phyloP scores from a whole-genome alignment of 1,284 basidiomycete species.

The Athelia psychrophila region DNA sequence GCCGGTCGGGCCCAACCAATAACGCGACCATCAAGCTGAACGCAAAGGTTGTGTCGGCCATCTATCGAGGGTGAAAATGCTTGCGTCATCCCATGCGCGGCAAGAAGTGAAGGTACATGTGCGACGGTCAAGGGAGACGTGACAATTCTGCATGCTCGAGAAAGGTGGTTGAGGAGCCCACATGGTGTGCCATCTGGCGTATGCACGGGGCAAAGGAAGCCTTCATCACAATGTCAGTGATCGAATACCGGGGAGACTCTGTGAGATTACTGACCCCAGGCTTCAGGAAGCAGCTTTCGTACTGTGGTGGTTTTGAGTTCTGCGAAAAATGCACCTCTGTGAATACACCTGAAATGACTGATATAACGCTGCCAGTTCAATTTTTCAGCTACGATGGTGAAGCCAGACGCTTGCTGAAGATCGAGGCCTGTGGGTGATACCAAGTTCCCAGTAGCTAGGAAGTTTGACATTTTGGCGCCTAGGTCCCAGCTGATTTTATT shows the following conservation, averaged over 20 bases:
- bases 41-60: slow-evolving; percentile 78
- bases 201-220: slow-evolving; percentile 98
- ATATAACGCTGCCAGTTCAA: slow-evolving; percentile 99
- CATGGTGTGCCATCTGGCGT: slow-evolving; percentile 99
- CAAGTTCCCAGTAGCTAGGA: slow-evolving; percentile 97
- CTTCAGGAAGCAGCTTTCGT: slow-evolving; percentile 95
- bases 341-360: slow-evolving; percentile 97
- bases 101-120: slow-evolving; percentile 82
- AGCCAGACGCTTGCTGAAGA: slow-evolving; percentile 95
- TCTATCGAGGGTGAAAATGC: slow-evolving; percentile 78
- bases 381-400: slow-evolving; percentile 98
- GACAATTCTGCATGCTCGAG: slow-evolving; percentile 91
- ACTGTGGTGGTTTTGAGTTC: slow-evolving; percentile 99
- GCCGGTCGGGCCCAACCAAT: slow-evolving; percentile 92
- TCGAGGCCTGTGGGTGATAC: slow-evolving; percentile 95
- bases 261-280: slow-evolving; percentile 74
- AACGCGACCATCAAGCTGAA: slow-evolving; percentile 93
- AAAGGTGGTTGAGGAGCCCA: slow-evolving; percentile 96
- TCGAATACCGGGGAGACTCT: not conserved
- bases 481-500: slow-evolving; percentile 89
- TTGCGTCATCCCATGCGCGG: slow-evolving; percentile 94
- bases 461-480: slow-evolving; percentile 88
- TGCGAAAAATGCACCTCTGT: slow-evolving; percentile 99
- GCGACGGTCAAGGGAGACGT: slow-evolving; percentile 76
- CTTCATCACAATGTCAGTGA: slow-evolving; percentile 33